Percentiles rank a stretch among this genome's conserved stretches.
Conservation (phyloP, 1,284 basidiomycete genomes). For the Trichosporon asahii region DNA sequence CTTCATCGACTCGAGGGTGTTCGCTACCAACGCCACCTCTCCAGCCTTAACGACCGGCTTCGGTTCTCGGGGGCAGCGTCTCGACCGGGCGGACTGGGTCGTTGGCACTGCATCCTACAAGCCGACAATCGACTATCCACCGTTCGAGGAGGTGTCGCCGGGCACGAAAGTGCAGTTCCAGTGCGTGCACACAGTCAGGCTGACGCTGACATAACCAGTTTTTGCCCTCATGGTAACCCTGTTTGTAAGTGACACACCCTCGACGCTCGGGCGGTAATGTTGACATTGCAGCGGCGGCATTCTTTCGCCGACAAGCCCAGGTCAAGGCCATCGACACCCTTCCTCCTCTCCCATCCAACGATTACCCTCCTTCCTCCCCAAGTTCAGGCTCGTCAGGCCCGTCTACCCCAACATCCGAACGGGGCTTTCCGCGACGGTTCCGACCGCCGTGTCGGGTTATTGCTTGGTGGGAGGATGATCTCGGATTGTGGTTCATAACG, state of each 20-base stretch:
- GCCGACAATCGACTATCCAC: constrained; percentile 21
- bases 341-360: not conserved
- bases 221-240: constrained; percentile 19
- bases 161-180: constrained; percentile 14
- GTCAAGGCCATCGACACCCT: constrained; percentile 31
- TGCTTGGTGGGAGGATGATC: constrained; percentile 41
- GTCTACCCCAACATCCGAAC: constrained; percentile 3
- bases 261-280: not conserved
- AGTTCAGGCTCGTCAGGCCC: not conserved
- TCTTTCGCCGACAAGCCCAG: constrained; percentile 32
- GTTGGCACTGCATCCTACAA: constrained; percentile 18
- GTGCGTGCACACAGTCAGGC: constrained; percentile 5
- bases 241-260: constrained; percentile 10
- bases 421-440: constrained; percentile 10
- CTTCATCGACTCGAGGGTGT: not conserved
- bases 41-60: not conserved
- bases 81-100: constrained; percentile 13
- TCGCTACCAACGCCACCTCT: not conserved
- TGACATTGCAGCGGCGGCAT: constrained; percentile 8
- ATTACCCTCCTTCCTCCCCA: not conserved
- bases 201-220: constrained; percentile 14
- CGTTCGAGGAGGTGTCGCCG: constrained; percentile 11
- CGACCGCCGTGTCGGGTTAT: constrained; percentile 19
- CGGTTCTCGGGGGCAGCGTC: not conserved
- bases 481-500: constrained; percentile 33